Percentiles rank a stretch among this genome's conserved stretches.
Conservation (phyloP, 176 grass and related monocot genomes). For the Carex parvula region DNA sequence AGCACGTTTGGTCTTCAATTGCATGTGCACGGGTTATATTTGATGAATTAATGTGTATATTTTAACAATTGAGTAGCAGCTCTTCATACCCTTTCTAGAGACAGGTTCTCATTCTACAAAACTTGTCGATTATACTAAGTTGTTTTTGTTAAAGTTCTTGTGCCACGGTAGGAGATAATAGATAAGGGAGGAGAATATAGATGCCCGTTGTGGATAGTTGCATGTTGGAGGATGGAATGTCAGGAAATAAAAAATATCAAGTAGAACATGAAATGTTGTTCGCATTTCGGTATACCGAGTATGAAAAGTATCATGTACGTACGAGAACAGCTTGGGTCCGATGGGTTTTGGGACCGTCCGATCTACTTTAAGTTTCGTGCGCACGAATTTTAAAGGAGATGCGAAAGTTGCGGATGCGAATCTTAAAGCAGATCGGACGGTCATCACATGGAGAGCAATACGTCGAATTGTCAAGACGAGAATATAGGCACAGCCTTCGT, state of each 20-base stretch:
- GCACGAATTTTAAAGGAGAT: too few species aligned
- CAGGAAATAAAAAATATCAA: not conserved
- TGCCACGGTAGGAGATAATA: too few species aligned
- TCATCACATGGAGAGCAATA: not conserved
- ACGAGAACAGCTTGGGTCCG: too few species aligned
- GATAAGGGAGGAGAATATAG: too few species aligned
- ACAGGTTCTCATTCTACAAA: not conserved
- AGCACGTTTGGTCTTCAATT: not conserved
- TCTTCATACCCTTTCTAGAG: not conserved
- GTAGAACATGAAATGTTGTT: not conserved
- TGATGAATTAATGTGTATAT: conserved; percentile 22
- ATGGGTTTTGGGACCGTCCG: too few species aligned
- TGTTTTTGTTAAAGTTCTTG: too few species aligned
- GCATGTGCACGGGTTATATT: not conserved
- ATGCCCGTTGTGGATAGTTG: too few species aligned
- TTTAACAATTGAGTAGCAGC: not conserved
- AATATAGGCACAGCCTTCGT: not conserved
- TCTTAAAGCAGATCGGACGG: too few species aligned
- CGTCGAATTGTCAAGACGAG: not conserved
- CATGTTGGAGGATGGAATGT: not conserved
- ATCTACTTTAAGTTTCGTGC: too few species aligned
- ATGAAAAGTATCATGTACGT: not conserved
- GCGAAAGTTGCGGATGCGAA: too few species aligned
- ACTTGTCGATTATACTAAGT: not conserved
- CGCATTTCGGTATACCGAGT: not conserved